Evolutionary conservation across 768 basidiomycete genomes (phyloP).

Genomic region (Boletus pseudo-olivaceus): DNA sequence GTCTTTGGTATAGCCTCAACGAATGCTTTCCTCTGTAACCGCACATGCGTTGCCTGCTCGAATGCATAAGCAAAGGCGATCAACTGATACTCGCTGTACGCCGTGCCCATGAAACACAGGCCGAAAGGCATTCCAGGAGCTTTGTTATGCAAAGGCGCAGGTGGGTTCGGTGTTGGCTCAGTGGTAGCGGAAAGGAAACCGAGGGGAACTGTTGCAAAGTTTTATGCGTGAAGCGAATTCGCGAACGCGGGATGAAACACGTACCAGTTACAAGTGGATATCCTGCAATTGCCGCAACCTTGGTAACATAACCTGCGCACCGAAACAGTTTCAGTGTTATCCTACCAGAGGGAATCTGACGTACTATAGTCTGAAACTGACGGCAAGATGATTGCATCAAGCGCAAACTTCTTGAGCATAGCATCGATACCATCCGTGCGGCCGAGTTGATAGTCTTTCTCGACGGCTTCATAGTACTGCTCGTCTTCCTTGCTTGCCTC

Average conservation of each 20-base stretch:
- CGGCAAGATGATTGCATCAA: slow-evolving; percentile 54
- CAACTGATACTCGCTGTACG: slow-evolving; percentile 42
- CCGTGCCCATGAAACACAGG: slow-evolving; percentile 42
- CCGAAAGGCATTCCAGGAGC: slow-evolving; percentile 43
- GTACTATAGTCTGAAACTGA: slow-evolving; percentile 12
- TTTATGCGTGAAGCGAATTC: slow-evolving; percentile 21
- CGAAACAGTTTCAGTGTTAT: not conserved
- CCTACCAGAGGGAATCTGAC: not conserved
- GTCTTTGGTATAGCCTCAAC: slow-evolving; percentile 54
- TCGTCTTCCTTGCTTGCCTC: slow-evolving; percentile 26
- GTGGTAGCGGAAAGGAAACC: slow-evolving; percentile 37
- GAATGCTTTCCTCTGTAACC: slow-evolving; percentile 46
- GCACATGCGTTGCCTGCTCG: slow-evolving; percentile 53
- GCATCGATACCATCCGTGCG: slow-evolving; percentile 53
- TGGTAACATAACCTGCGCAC: slow-evolving; percentile 24
- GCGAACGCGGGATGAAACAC: not conserved
- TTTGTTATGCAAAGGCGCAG: slow-evolving; percentile 34
- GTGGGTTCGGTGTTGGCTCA: slow-evolving; percentile 24
- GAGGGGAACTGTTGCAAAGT: slow-evolving; percentile 36
- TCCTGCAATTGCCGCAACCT: slow-evolving; percentile 33
- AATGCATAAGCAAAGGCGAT: slow-evolving; percentile 45
- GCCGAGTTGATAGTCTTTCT: slow-evolving; percentile 45
- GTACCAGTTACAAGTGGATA: slow-evolving; percentile 36
- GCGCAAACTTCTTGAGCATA: slow-evolving; percentile 39
- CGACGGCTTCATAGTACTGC: slow-evolving; percentile 42